Conservation (phyloP, 805 yeast genomes). For the Nakazawaea wyomingensis region DNA sequence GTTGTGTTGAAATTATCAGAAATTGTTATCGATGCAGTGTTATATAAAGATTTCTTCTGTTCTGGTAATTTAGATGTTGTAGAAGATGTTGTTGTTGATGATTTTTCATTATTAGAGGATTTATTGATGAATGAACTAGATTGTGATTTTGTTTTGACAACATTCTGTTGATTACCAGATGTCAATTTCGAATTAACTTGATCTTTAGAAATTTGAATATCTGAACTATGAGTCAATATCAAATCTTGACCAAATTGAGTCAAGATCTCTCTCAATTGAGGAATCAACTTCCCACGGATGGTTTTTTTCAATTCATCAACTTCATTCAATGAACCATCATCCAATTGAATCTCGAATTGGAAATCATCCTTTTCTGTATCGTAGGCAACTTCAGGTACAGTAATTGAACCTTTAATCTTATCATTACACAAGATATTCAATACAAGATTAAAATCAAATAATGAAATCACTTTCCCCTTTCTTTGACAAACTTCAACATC, state of each 20-base stretch:
- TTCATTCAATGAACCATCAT: slow-evolving; percentile 39
- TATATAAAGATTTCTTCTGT: slow-evolving; percentile 52
- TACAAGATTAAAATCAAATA: slow-evolving; percentile 74
- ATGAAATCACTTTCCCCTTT: slow-evolving; percentile 90
- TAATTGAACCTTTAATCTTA: slow-evolving; percentile 63
- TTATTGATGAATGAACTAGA: slow-evolving; percentile 19
- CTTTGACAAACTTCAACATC: slow-evolving; percentile 97
- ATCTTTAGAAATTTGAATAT: slow-evolving; percentile 76
- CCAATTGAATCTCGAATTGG: slow-evolving; percentile 66
- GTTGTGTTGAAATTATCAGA: slow-evolving; percentile 82
- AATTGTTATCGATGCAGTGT: slow-evolving; percentile 73
- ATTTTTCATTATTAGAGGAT: slow-evolving; percentile 11
- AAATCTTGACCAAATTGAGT: slow-evolving; percentile 71
- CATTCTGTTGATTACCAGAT: slow-evolving; percentile 38
- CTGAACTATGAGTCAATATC: slow-evolving; percentile 70
- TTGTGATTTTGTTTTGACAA: slow-evolving; percentile 23
- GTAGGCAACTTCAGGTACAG: slow-evolving; percentile 89
- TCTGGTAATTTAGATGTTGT: slow-evolving; percentile 11
- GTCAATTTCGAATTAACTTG: slow-evolving; percentile 57
- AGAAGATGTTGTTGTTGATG: slow-evolving; percentile 13
- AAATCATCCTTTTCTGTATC: slow-evolving; percentile 83
- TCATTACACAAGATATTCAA: slow-evolving; percentile 52
- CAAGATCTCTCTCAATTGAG: slow-evolving; percentile 59
- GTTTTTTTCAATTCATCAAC: slow-evolving; percentile 48
- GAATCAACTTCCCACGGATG: slow-evolving; percentile 51